Base-by-base conservation (phyloP, 768 basidiomycete genomes). In the Pleurotus pulmonarius region DNA sequence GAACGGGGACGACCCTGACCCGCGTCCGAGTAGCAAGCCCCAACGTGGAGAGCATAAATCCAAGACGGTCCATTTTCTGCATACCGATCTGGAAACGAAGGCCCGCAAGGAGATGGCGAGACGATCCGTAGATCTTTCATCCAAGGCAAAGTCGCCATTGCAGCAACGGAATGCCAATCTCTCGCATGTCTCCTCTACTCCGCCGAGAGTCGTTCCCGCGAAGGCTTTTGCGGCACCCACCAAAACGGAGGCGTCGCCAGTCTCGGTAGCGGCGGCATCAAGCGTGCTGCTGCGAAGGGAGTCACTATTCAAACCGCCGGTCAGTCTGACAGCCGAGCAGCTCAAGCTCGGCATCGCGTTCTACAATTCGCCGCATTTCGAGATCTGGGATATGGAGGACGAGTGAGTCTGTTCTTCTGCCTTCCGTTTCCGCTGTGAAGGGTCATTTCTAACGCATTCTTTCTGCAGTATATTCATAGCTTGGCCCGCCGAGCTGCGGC, bases 341-440 rank as follows among this genome's bases (percentile, higher is more conserved):
- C 67, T 67, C 22, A 60, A 65, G 15, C 56, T 71, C n/a, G 62
- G 62, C 12, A 60, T 73, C 24, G 58, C 61, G 22, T 73, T 73
- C 52, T 63, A 65, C 12, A 54, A 66, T 46, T 59, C 67, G 1
- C 64, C 68, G 13, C 69, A 74, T 59, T 70, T 65, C 53, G 73
- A 70, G 56, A 62, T 69, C 15, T 74, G 73, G 73, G 73, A 74
- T 58, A 64, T 69, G 60, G 59, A 46, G 20, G 71, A 74, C 58
- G 58, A 67, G 68, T 72, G 49, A 29, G 71, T 68, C 8, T n/a
- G 11, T 40, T 20, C 5, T 45, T 26, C 43, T 11, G 25, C 26
- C 15, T n/a, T 20, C 20, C 38, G 12, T 11, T 29, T 25, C 8
- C 26, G 24, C 37, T n/a, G n/a, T 15, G 22, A 24, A 37, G 9